phyloP scores from a whole-genome alignment of 805 yeast genomes.

The Candida sithepensis region DNA sequence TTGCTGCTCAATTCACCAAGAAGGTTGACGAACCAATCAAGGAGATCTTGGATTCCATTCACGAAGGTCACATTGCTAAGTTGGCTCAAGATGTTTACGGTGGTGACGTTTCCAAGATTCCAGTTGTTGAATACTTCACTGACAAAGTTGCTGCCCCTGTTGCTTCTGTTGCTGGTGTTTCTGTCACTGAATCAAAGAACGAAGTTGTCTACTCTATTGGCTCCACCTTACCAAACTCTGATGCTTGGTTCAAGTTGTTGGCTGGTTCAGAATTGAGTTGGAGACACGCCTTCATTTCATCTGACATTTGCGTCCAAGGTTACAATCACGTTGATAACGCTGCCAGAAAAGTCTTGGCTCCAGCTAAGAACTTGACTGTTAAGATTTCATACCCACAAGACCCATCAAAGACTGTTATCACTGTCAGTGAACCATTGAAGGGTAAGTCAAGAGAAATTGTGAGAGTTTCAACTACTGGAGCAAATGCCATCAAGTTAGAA shows the following conservation, averaged over 20 bases:
- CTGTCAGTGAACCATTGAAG: slow-evolving; percentile 66
- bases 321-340: slow-evolving; percentile 77
- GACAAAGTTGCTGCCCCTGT: slow-evolving; percentile 49
- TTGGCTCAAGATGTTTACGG: slow-evolving; percentile 67
- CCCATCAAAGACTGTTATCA: slow-evolving; percentile 53
- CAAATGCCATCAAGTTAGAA: slow-evolving; percentile 55
- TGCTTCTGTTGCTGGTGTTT: slow-evolving; percentile 36
- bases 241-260: slow-evolving; percentile 72
- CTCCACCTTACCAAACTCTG: slow-evolving; percentile 29
- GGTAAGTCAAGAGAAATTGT: slow-evolving; percentile 69
- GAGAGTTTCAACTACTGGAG: slow-evolving; percentile 48
- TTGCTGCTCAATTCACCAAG: slow-evolving; percentile 89
- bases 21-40: slow-evolving; percentile 89
- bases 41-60: slow-evolving; percentile 82
- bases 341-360: slow-evolving; percentile 73
- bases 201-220: slow-evolving; percentile 39
- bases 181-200: slow-evolving; percentile 27
- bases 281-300: slow-evolving; percentile 86
- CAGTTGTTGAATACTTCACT: slow-evolving; percentile 87
- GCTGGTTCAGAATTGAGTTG: slow-evolving; percentile 80
- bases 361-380: slow-evolving; percentile 56
- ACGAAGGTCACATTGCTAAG: slow-evolving; percentile 79
- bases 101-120: slow-evolving; percentile 70
- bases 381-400: slow-evolving; percentile 54
- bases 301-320: slow-evolving; percentile 82